A percentile compares a stretch with the other conserved stretches of the same genome.
Evolutionary conservation across 2,329 filamentous ascomycete species (phyloP).

Genomic region (Cercospora beticola): DNA sequence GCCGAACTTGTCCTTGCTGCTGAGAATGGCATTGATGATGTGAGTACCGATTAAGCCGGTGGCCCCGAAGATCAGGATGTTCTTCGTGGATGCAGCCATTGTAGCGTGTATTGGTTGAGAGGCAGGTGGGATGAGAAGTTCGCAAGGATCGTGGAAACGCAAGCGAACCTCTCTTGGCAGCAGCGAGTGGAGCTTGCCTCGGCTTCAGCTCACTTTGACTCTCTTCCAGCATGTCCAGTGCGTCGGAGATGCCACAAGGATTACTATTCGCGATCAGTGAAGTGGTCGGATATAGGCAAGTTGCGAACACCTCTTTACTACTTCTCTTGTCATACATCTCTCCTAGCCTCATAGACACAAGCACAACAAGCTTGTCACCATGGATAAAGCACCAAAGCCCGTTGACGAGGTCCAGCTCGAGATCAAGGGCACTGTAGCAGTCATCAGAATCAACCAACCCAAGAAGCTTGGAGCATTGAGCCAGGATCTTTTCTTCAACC

Average conservation of each 20-base stretch:
- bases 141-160: slow-evolving; percentile 3
- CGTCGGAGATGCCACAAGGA: neutral
- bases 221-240: neutral
- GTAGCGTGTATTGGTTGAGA: neutral
- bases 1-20: slow-evolving; percentile 48
- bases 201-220: slow-evolving; percentile 1
- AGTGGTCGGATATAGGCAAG: slow-evolving; percentile 6
- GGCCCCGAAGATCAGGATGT: slow-evolving; percentile 55
- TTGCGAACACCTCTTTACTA: neutral
- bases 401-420: slow-evolving; percentile 45
- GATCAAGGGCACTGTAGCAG: slow-evolving; percentile 69
- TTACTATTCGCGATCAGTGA: neutral
- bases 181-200: neutral
- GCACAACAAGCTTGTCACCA: slow-evolving; percentile 4
- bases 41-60: slow-evolving; percentile 55
- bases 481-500: slow-evolving; percentile 62
- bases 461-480: slow-evolving; percentile 84
- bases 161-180: neutral
- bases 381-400: slow-evolving; percentile 25
- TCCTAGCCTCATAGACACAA: neutral
- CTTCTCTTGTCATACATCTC: neutral
- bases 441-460: slow-evolving; percentile 81
- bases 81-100: slow-evolving; percentile 33
- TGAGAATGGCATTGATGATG: slow-evolving; percentile 53
- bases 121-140: neutral